phyloP scores from a whole-genome alignment of 1,284 basidiomycete species.

The Heterobasidion parviporum region DNA sequence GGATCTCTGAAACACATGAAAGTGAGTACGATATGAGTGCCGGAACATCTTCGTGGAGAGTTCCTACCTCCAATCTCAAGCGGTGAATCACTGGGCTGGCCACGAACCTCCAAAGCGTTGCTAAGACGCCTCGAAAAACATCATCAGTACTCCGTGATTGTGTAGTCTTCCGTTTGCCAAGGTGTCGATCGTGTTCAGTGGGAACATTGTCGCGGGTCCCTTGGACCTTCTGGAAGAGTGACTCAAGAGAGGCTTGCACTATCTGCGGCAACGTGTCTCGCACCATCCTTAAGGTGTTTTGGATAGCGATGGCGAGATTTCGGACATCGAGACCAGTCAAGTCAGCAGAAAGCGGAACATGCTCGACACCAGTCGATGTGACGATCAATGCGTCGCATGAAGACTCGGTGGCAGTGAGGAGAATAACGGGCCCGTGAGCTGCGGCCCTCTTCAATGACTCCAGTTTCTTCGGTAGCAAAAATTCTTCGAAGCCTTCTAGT shows the following conservation, averaged over 20 bases:
- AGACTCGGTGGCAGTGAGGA: conserved; percentile 3
- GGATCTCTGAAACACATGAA: not conserved
- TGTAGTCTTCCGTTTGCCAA: too few relatives aligned
- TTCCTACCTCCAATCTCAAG: not conserved
- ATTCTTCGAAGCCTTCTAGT: conserved; percentile 4
- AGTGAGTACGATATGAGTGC: not conserved
- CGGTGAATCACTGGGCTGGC: not conserved
- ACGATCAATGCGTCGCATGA: conserved; percentile 2
- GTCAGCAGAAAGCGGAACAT: not conserved
- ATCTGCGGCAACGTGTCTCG: not conserved
- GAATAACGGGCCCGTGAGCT: conserved; percentile 2
- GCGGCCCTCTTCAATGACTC: not conserved
- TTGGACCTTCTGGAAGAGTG: not conserved
- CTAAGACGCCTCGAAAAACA: not conserved
- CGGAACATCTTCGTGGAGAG: not conserved
- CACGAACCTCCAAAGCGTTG: not conserved
- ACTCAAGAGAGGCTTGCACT: not conserved
- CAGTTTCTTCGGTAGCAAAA: conserved; percentile 3
- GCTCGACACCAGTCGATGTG: not conserved
- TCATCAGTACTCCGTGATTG: not conserved
- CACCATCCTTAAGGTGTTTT: not conserved
- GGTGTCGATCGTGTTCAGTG: not conserved
- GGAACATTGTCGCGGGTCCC: not conserved
- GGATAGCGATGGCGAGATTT: not conserved
- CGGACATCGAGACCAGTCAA: not conserved